Percentiles rank a stretch among this genome's conserved stretches.
Evolutionary conservation across 306 rosid genomes (phyloP).

Genomic region (Cicer yamashitae): DNA sequence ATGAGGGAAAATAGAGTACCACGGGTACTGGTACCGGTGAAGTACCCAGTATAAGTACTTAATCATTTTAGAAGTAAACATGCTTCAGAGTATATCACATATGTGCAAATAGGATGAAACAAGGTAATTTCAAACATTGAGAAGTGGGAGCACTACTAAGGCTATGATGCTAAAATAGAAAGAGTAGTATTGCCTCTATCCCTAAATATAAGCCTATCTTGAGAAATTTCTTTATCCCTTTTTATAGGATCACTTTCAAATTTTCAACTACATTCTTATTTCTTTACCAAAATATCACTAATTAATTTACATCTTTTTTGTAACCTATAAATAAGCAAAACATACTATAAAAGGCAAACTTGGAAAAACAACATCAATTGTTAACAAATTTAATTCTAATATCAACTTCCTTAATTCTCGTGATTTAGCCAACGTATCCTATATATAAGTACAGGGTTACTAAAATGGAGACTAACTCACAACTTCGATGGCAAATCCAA

Average conservation of each 20-base stretch:
- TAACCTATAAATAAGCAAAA: not conserved
- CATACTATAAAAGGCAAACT: not conserved
- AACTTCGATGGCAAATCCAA: not conserved
- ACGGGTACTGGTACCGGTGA: no score
- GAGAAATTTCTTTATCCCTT: not conserved
- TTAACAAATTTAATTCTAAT: not conserved
- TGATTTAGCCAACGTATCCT: not conserved
- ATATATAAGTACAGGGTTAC: not conserved
- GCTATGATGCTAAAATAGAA: constrained; percentile 2
- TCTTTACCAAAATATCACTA: not conserved
- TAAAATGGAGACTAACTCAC: not conserved
- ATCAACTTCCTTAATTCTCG: not conserved
- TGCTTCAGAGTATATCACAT: no score
- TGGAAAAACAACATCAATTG: not conserved
- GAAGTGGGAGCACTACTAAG: not conserved
- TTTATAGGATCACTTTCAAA: not conserved
- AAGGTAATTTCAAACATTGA: not conserved
- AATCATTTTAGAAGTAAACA: no score
- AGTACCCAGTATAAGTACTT: no score
- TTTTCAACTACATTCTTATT: not conserved
- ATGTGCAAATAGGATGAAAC: not conserved
- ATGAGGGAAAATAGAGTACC: no score
- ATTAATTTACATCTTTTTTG: not conserved
- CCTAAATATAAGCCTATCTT: no score
- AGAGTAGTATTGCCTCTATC: not conserved